Conservation (phyloP, 1,284 basidiomycete species). For the Naganishia liquefaciens region DNA sequence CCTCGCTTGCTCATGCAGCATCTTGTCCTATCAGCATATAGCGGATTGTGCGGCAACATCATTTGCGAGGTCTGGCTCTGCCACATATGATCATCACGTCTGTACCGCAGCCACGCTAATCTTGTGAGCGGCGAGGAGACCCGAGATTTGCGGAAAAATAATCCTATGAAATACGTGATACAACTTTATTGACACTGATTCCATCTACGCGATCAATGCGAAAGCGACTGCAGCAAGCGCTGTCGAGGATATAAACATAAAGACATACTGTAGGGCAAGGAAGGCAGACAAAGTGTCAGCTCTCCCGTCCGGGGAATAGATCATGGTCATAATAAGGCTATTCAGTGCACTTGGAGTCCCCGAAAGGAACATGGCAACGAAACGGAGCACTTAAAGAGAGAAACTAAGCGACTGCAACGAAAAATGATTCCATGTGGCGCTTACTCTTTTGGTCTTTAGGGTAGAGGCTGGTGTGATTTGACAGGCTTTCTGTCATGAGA, state of each 20-base stretch:
- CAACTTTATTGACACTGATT: not conserved
- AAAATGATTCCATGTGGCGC: slow-evolving; percentile 22
- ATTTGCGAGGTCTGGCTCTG: no score
- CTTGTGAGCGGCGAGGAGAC: no score
- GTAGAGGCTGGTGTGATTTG: slow-evolving; percentile 45
- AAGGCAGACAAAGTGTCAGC: slow-evolving; percentile 51
- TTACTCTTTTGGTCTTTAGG: slow-evolving; percentile 47
- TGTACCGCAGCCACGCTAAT: no score
- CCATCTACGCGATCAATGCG: slow-evolving; percentile 21
- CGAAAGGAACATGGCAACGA: slow-evolving; percentile 50
- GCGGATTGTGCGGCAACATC: no score
- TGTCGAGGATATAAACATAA: slow-evolving; percentile 37
- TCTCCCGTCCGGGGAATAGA: slow-evolving; percentile 52
- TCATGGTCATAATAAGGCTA: slow-evolving; percentile 51
- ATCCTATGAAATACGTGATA: not conserved
- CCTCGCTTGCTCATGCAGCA: not conserved
- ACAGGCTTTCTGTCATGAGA: slow-evolving; percentile 46
- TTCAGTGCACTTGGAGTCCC: slow-evolving; percentile 47
- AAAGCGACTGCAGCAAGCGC: slow-evolving; percentile 34
- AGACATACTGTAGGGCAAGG: slow-evolving; percentile 45
- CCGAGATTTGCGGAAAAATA: no score
- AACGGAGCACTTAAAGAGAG: slow-evolving; percentile 46
- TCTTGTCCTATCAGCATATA: no score
- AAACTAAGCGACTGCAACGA: not conserved
- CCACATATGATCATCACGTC: no score